These are phyloP conservation scores for Nitzschia putrida DNA, from an alignment of 108 stramenopile species.

Conservation along the genomic window DNA sequence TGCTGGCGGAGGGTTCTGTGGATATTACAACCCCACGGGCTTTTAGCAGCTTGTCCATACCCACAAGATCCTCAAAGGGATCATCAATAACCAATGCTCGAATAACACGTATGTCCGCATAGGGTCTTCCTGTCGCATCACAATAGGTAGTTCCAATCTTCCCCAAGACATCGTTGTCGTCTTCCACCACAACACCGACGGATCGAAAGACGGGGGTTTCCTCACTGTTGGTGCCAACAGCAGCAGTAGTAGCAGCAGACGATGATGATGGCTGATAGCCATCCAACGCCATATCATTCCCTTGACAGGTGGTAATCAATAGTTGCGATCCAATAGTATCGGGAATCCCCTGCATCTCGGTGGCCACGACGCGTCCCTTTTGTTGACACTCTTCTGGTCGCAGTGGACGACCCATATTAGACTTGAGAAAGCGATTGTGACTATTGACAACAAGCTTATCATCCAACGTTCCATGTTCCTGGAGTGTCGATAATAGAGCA, in stretches of 20 bases:
- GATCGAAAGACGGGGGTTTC: constrained; percentile 61
- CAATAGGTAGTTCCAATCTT: constrained; percentile 83
- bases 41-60: constrained; percentile 55
- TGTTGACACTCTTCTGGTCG: constrained; percentile 55
- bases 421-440: constrained; percentile 59
- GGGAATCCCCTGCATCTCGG: constrained; percentile 61
- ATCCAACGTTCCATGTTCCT: constrained; percentile 7
- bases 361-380: constrained; percentile 72
- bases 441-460: constrained; percentile 35
- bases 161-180: constrained; percentile 79
- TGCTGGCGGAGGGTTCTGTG: too few relatives aligned
- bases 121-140: constrained; percentile 92
- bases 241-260: not conserved
- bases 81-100: constrained; percentile 91
- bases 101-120: constrained; percentile 91
- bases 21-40: constrained; percentile 35
- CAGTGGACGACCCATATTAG: constrained; percentile 61
- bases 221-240: constrained; percentile 40
- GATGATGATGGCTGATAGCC: constrained; percentile 29
- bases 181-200: constrained; percentile 91
- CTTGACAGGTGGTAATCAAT: constrained; percentile 84
- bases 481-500: constrained; percentile 59
- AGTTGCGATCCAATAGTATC: constrained; percentile 93
- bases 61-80: constrained; percentile 87
- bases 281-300: constrained; percentile 63